Base-by-base conservation (phyloP, 805 yeast species). In the Hanseniaspora mollemarum region DNA sequence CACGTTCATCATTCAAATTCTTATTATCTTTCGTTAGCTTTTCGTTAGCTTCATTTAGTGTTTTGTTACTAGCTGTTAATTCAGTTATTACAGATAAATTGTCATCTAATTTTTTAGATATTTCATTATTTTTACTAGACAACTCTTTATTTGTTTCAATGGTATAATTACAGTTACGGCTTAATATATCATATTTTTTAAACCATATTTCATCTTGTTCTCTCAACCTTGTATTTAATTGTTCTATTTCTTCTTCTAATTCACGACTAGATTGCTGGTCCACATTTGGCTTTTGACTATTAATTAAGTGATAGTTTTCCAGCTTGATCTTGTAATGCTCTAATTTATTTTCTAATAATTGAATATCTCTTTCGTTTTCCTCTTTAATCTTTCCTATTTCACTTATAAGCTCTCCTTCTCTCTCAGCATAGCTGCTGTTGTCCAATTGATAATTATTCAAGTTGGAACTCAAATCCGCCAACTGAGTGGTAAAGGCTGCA, bases 171-270 rank as follows among this genome's bases (percentile, higher is more conserved):
- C 75, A 60, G 48, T 77, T 78, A 43, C 59, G 61, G 53, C 75
- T 74, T n/a, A 73, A 56, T 15, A 57, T 52, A 4, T 74, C 62
- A 18, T 80, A 69, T 52, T 74, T 75, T 8, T 66, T 62, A 54
- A 72, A 67, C 53, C 87, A 70, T 2, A 78, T 71, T 36, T 82
- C 74, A 63, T 92, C 96, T 39, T 87, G 79, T 18, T 78, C 68
- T 52, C 82, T 80, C 94, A 95, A 86, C 62, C 82, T 85, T 55
- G 81, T 86, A 52, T 81, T 81, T 0, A 90, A 83, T 15, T 80
- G 73, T 7, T 83, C 74, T 56, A 84, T 81, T 62, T 87, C 92
- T 2, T 76, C 68, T 59, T 83, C 87, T 19, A 85, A 60, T 15
- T 74, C 55, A 55, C 70, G 73, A 28, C 43, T 44, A 6, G 16